Evolutionary conservation across 495 filamentous ascomycete species (phyloP).

Genomic region (Penicillium waksmanii): DNA sequence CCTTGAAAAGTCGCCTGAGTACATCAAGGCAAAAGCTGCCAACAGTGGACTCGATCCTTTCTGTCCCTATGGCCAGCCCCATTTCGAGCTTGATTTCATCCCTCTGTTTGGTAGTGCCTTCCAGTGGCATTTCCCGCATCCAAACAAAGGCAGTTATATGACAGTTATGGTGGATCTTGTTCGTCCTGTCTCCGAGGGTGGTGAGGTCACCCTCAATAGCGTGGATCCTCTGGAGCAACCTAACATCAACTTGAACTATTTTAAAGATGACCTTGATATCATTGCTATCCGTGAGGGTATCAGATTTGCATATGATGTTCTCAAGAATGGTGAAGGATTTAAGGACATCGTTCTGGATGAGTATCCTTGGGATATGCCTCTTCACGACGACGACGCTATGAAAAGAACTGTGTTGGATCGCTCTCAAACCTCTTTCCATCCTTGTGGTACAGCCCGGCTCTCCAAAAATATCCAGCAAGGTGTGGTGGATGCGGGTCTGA

Average conservation of each 20-base stretch:
- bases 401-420: conserved; percentile 55
- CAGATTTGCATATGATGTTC: conserved; percentile 52
- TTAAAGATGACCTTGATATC: conserved; percentile 42
- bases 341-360: conserved; percentile 55
- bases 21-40: conserved; percentile 42
- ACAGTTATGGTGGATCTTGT: too few relatives aligned
- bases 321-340: conserved; percentile 53
- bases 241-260: too few relatives aligned
- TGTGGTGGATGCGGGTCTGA: too few relatives aligned
- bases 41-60: conserved; percentile 35
- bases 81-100: conserved; percentile 56
- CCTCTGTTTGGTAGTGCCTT: conserved; percentile 46
- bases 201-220: too few relatives aligned
- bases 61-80: conserved; percentile 49
- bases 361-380: conserved; percentile 59
- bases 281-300: conserved; percentile 54
- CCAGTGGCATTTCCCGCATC: conserved; percentile 58
- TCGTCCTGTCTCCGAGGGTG: too few relatives aligned
- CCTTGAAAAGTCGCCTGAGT: conserved; percentile 44
- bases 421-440: conserved; percentile 29
- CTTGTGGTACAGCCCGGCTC: too few relatives aligned
- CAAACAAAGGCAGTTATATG: too few relatives aligned
- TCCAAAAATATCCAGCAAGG: too few relatives aligned
- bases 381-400: conserved; percentile 53
- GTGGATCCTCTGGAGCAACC: too few relatives aligned